Evolutionary conservation across 495 filamentous ascomycete species (phyloP).

Genomic region (Saxophila tyrrhenica): DNA sequence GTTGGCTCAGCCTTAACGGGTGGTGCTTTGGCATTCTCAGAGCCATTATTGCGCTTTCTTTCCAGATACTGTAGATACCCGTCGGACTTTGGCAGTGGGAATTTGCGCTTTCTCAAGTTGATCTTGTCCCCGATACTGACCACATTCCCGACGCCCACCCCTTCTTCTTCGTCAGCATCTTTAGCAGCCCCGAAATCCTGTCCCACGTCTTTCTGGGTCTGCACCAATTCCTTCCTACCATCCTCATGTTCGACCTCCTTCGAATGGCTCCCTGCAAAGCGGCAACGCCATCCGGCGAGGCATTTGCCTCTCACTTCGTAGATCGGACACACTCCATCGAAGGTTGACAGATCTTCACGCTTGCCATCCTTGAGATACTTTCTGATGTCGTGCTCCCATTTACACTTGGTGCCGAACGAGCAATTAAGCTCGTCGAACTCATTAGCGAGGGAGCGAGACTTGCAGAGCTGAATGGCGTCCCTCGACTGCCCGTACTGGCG

Average conservation of each 20-base stretch:
- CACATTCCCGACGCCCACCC: slow-evolving; percentile 65
- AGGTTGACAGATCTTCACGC: slow-evolving; percentile 61
- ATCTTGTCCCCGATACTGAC: slow-evolving; percentile 54
- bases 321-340: slow-evolving; percentile 66
- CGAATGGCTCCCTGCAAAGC: slow-evolving; percentile 72
- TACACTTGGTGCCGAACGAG: slow-evolving; percentile 64
- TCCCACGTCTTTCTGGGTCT: slow-evolving; percentile 42
- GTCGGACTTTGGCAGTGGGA: slow-evolving; percentile 58
- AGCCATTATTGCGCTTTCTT: slow-evolving; percentile 37
- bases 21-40: slow-evolving; percentile 11
- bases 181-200: slow-evolving; percentile 21
- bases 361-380: slow-evolving; percentile 76
- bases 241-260: slow-evolving; percentile 61
- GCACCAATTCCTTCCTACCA: slow-evolving; percentile 68
- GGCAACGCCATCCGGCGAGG: slow-evolving; percentile 79
- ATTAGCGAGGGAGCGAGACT: slow-evolving; percentile 47
- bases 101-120: slow-evolving; percentile 54
- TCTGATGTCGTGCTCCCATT: slow-evolving; percentile 68
- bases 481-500: slow-evolving; percentile 72
- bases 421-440: slow-evolving; percentile 70
- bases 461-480: slow-evolving; percentile 70
- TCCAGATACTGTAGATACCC: slow-evolving; percentile 65
- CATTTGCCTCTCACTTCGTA: slow-evolving; percentile 68
- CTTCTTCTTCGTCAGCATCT: slow-evolving; percentile 29
- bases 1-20: neutral